Percentiles rank a stretch among this genome's conserved stretches.
Conservation (phyloP, 768 basidiomycete genomes). For the Mycena amicta region DNA sequence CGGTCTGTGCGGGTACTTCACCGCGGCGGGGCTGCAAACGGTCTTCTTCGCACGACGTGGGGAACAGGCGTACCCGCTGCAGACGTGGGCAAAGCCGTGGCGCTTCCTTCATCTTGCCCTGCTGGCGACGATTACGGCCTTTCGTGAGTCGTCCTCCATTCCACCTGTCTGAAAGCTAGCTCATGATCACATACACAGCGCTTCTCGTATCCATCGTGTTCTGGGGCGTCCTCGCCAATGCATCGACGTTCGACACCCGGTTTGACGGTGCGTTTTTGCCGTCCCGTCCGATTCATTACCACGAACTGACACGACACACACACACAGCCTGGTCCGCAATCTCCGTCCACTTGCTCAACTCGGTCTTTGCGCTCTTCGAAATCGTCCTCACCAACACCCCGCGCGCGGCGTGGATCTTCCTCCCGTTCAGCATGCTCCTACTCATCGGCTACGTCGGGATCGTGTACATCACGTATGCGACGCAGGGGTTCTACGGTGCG, state of each 20-base stretch:
- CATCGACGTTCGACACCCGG: conserved; percentile 9
- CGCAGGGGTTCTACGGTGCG: conserved; percentile 53
- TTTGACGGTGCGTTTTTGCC: conserved; percentile 6
- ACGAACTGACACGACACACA: background rate
- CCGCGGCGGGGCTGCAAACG: conserved; percentile 49
- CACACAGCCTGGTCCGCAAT: conserved; percentile 45
- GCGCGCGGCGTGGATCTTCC: conserved; percentile 41
- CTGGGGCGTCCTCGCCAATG: conserved; percentile 17
- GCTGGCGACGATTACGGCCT: conserved; percentile 40
- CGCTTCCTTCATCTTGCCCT: conserved; percentile 47
- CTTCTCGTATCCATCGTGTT: conserved; percentile 33
- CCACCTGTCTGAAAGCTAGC: background rate
- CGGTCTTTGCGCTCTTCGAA: conserved; percentile 47
- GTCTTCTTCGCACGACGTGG: conserved; percentile 33
- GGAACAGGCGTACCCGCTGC: conserved; percentile 41
- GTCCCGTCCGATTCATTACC: background rate
- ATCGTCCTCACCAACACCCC: conserved; percentile 42
- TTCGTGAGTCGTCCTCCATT: conserved; percentile 36
- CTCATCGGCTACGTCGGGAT: conserved; percentile 49
- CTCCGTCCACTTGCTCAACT: conserved; percentile 48
- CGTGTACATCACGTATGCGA: conserved; percentile 49
- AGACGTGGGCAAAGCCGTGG: conserved; percentile 45
- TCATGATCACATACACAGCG: conserved; percentile 37
- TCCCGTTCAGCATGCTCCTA: conserved; percentile 38
- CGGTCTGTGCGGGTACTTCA: conserved; percentile 47